A percentile compares a stretch with the other conserved stretches of the same genome.
phyloP scores from a whole-genome alignment of 768 basidiomycete species.

The Amanita molliuscula region DNA sequence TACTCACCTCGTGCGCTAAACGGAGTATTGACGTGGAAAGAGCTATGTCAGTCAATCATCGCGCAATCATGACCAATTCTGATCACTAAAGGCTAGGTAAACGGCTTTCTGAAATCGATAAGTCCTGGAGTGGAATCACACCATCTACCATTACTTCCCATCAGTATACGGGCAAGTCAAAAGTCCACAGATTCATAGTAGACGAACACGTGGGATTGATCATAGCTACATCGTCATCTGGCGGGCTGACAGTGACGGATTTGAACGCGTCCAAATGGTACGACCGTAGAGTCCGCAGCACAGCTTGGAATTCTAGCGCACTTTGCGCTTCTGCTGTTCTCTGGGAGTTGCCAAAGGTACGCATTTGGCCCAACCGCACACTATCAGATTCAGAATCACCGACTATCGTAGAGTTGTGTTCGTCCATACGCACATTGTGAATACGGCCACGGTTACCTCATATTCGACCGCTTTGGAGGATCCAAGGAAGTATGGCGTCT shows the following conservation, averaged over 20 bases:
- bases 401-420: conserved; percentile 33
- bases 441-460: conserved; percentile 58
- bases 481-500: conserved; percentile 67
- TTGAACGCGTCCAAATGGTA: conserved; percentile 18
- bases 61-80: conserved; percentile 3
- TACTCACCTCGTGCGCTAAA: conserved; percentile 26
- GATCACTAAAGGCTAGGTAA: conserved; percentile 24
- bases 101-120: conserved; percentile 31
- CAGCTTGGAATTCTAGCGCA: conserved; percentile 14
- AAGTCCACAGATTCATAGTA: conserved; percentile 67
- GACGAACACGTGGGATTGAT: conserved; percentile 53
- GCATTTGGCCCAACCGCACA: conserved; percentile 10
- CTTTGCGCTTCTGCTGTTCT: conserved; percentile 19
- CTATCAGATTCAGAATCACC: neutral
- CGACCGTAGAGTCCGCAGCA: neutral
- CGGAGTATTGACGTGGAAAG: conserved; percentile 42
- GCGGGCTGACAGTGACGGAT: conserved; percentile 52
- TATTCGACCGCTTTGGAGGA: conserved; percentile 52
- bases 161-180: conserved; percentile 20
- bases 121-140: conserved; percentile 45
- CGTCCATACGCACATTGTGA: conserved; percentile 57
- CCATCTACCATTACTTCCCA: conserved; percentile 27
- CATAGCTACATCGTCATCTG: conserved; percentile 40
- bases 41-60: conserved; percentile 45
- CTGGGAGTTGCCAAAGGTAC: conserved; percentile 52